phyloP scores from a whole-genome alignment of 768 basidiomycete species.

The Tulasnella sp. region DNA sequence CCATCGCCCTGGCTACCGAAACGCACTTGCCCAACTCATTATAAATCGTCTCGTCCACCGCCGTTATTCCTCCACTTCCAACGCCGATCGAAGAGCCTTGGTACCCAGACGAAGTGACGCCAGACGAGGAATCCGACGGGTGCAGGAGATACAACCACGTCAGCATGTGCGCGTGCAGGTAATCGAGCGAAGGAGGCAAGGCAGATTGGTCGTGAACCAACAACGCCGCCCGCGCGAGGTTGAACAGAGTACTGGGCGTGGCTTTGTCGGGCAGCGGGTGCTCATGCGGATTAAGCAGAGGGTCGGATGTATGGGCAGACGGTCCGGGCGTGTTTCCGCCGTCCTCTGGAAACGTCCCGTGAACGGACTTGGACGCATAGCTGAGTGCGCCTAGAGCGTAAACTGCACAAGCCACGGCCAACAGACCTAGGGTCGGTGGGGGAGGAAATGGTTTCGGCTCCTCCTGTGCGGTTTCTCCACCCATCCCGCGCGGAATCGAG shows the following conservation, averaged over 20 bases:
- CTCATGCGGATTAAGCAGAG: background rate
- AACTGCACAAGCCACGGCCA: conserved; percentile 54
- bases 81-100: conserved; percentile 30
- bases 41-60: conserved; percentile 20
- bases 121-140: conserved; percentile 23
- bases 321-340: too few species aligned
- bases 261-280: background rate
- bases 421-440: conserved; percentile 48
- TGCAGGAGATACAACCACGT: conserved; percentile 21
- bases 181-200: conserved; percentile 22
- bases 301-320: too few species aligned
- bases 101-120: conserved; percentile 31
- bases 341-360: conserved; percentile 10
- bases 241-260: background rate
- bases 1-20: conserved; percentile 59
- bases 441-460: background rate
- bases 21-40: conserved; percentile 60
- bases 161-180: conserved; percentile 15
- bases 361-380: conserved; percentile 4
- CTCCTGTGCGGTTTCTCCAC: background rate
- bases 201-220: background rate
- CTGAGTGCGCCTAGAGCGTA: conserved; percentile 54
- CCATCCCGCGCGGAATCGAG: background rate
- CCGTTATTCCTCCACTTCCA: conserved; percentile 21
- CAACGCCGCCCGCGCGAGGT: background rate